These are phyloP conservation scores for Kingdonia uniflora DNA, from an alignment of 164 flowering plant species.

Conservation along the genomic window DNA sequence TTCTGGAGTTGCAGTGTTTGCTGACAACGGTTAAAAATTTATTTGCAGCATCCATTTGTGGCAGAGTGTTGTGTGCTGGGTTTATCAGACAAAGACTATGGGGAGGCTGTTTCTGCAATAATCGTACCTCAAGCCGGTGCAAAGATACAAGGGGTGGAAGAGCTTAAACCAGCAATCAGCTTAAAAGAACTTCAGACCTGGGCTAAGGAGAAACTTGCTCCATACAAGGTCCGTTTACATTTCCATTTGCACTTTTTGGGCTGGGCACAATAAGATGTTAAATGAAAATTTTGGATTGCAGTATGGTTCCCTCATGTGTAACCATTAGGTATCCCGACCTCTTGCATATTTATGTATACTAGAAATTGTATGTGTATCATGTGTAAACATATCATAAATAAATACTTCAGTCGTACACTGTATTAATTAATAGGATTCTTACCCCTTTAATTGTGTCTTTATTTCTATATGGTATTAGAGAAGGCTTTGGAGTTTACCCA, in stretches of 20 bases:
- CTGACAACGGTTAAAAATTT: not conserved
- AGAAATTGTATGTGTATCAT: no score
- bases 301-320: no score
- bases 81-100: slow-evolving; percentile 76
- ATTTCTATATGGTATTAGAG: no score
- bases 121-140: slow-evolving; percentile 49
- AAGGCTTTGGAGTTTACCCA: no score
- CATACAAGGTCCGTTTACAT: slow-evolving; percentile 61
- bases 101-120: slow-evolving; percentile 75
- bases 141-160: slow-evolving; percentile 44
- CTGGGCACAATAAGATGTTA: no score
- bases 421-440: no score
- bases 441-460: no score
- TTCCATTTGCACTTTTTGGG: not conserved
- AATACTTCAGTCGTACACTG: no score
- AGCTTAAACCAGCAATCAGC: slow-evolving; percentile 51
- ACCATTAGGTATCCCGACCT: no score
- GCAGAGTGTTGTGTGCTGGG: slow-evolving; percentile 92
- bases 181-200: slow-evolving; percentile 65
- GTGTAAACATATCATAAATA: no score
- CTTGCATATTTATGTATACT: no score
- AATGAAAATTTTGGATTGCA: no score
- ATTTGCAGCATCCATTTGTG: slow-evolving; percentile 62
- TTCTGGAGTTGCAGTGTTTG: not conserved
- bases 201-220: slow-evolving; percentile 95